Base-by-base conservation (phyloP, 148 eudicot species). In the Vaccinium macrocarpon region DNA sequence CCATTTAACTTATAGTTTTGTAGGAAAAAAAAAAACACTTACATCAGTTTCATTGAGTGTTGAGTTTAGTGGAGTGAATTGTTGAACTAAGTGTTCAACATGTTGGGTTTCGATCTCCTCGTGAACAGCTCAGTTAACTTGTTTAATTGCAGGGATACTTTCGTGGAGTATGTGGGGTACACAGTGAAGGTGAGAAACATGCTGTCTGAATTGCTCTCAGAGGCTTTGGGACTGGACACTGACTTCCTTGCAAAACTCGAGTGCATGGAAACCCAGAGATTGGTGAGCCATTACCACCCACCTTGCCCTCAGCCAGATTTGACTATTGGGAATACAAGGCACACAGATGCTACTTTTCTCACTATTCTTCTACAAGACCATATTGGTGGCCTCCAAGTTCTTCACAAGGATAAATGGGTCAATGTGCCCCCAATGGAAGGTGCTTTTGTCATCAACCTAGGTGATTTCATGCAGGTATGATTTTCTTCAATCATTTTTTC, bases 401-500 rank as follows among this genome's bases (percentile, higher is more conserved):
- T 86, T 59, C 86, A 89, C 78, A 84, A 86, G 49, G 62, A 86
- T 32, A 84, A 51, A 5, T 91, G 92, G 92, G 78, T 89, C 15
- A 78, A 89, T 29, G 86, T 89, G 18, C 82, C 76, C 2, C 91
- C 92, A 21, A 6, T 75, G 7, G 76, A 87, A 29, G 92, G 91
- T 35, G 90, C 92, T 83, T 88, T 91, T 52, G 85, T 89, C 25
- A 81, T 64, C 6, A 86, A 89, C 23, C 68, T 91, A 23, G 91
- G 92, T 23, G 92, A 91, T 76, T 78, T 91, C 85, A 38, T 91
- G 64, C 91, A 89, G 91, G 92, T 91, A 35, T 32, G 6, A n/a
- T 62, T 62, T 62, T 62, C 29, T 8, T 23, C 21, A 0, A 62
- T 21, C 25, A 6, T 35, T 35, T 35, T 35, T 35, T 35, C 38